phyloP scores from a whole-genome alignment of 371 early-diverging fungal species.

The Rhizomucor miehei region DNA sequence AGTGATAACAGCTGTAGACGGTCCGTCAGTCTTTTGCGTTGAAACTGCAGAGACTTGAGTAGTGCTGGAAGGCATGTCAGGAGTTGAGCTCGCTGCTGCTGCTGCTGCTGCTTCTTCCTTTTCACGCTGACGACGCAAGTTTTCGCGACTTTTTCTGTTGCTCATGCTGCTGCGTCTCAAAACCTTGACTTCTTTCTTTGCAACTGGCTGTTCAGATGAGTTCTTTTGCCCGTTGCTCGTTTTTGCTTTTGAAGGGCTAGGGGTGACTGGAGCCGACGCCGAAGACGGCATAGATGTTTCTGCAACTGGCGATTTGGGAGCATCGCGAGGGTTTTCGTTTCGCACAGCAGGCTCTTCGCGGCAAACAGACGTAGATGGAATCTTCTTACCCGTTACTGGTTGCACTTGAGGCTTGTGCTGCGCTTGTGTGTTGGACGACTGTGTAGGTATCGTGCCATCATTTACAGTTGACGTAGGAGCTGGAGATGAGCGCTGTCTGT shows the following conservation, averaged over 20 bases:
- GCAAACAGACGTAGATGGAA: neutral
- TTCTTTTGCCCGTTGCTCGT: neutral
- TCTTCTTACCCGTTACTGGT: constrained; percentile 2
- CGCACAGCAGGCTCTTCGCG: constrained; percentile 4
- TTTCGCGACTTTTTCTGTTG: constrained; percentile 36
- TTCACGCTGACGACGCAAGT: constrained; percentile 19
- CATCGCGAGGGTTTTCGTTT: constrained; percentile 34
- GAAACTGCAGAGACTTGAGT: neutral
- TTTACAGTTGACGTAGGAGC: too few relatives aligned
- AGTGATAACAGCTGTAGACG: neutral
- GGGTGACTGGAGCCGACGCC: neutral
- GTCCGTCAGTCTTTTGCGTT: too few relatives aligned
- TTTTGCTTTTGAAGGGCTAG: constrained; percentile 2
- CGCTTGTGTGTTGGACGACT: too few relatives aligned
- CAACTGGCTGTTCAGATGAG: constrained; percentile 3
- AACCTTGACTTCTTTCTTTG: constrained; percentile 1
- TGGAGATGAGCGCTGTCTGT: neutral
- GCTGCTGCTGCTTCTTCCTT: constrained; percentile 15
- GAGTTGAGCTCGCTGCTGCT: neutral
- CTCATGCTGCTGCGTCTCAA: constrained; percentile 34
- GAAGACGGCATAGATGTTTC: neutral
- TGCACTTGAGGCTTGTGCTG: neutral
- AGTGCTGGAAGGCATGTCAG: neutral
- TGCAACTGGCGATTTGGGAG: constrained; percentile 20
- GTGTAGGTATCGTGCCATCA: too few relatives aligned